These are phyloP conservation scores for Eucalyptus erythrocorys DNA, from an alignment of 345 rosid species.

Conservation along the genomic window DNA sequence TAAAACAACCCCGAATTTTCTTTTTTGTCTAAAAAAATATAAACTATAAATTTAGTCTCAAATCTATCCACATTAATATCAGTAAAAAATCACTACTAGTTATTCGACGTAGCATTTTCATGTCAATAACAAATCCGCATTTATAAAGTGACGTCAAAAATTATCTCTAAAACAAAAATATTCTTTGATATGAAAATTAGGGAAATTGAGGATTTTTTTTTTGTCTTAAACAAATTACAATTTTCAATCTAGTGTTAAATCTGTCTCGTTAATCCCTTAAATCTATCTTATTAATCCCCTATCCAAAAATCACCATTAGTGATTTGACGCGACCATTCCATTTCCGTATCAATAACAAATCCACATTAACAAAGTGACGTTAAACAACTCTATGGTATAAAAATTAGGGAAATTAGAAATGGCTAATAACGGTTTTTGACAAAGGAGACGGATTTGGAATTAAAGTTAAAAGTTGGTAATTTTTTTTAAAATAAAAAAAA, in stretches of 20 bases:
- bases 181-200: background rate
- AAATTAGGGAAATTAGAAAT: background rate
- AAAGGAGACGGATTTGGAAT: fast-evolving
- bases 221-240: background rate
- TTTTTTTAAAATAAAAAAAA: fast-evolving
- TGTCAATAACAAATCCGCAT: fast-evolving
- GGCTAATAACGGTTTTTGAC: fast-evolving
- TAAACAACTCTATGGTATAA: fast-evolving
- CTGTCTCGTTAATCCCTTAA: fast-evolving
- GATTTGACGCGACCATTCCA: fast-evolving
- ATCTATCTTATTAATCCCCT: no score
- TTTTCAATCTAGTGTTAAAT: background rate
- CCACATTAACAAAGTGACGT: background rate
- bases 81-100: background rate
- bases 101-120: fast-evolving
- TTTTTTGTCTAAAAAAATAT: background rate
- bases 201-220: background rate
- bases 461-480: background rate
- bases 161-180: background rate
- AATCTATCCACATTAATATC: fast-evolving
- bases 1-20: fast-evolving
- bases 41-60: background rate
- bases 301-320: background rate
- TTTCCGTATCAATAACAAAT: background rate
- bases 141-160: fast-evolving